Evolutionary conservation across 805 yeast genomes (phyloP), one percentile per base, ranked within the genome.

Genomic region (Candida easanensis): DNA sequence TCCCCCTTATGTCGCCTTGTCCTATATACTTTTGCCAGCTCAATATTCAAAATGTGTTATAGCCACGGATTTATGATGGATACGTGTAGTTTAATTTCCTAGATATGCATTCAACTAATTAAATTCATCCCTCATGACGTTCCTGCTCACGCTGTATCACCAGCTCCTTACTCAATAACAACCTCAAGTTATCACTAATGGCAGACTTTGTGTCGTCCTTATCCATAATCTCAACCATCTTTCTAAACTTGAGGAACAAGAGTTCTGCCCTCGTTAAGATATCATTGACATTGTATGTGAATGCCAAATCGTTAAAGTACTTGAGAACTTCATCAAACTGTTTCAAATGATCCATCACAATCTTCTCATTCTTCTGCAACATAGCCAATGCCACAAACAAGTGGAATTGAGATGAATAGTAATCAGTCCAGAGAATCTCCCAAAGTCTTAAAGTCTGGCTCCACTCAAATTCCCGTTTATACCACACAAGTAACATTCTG

Each of bases 401-500:
- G 53, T 89, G 95, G 61, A 84, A 90, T 62, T 93, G 97, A 5
- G 93, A 81, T 0, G 91, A 77, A 57, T 87, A 81, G 56, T 68
- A 84, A 64, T 91, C 91, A 0, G 98, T 91, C 82, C 93, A 88
- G 36, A 93, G 69, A 3, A 85, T 80, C 58, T 91, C 99, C 98
- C 98, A 91, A n/a, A 91, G 70, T 22, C 76, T 69, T 58, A 85
- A 66, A 1, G 88, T 85, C 42, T 87, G 87, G 37, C 77, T 77
- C 76, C 91, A 86, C 21, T 74, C 76, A 50, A 93, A 83, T 58
- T 93, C 99, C 38, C 99, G 77, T 62, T 93, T 93, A 61, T 77
- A 93, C 96, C 97, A 90, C 3, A 93, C 97, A 31, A 93, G 69
- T 14, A 93, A 67, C 98, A 93, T 91, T 47, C 98, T 71, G 70